Conservation (phyloP, 2,329 filamentous ascomycete species). For the Colletotrichum sp. region DNA sequence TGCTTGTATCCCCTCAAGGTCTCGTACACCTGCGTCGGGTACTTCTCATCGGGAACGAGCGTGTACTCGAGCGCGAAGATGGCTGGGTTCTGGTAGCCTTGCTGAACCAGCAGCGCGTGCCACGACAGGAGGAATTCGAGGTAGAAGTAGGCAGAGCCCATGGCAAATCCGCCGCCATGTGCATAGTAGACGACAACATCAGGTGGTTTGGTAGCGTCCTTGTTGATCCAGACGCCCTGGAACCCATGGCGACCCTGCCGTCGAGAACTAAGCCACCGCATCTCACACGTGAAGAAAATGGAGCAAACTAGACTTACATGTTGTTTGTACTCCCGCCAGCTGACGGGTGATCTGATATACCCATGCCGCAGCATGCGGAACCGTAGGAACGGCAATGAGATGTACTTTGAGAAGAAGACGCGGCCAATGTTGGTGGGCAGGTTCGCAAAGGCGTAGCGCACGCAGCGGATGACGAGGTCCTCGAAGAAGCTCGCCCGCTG, state of each 20-base stretch:
- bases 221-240: constrained; percentile 73
- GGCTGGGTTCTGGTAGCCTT: constrained; percentile 76
- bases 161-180: constrained; percentile 83
- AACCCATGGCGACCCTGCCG: constrained; percentile 31
- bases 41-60: constrained; percentile 75
- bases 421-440: constrained; percentile 72
- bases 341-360: constrained; percentile 63
- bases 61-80: constrained; percentile 84
- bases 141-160: constrained; percentile 86
- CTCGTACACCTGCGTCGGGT: constrained; percentile 76
- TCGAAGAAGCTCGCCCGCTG: constrained; percentile 75
- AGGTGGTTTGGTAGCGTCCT: constrained; percentile 63
- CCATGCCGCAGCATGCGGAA: constrained; percentile 81
- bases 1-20: constrained; percentile 74
- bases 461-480: constrained; percentile 77
- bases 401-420: constrained; percentile 78
- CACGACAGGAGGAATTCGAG: constrained; percentile 81
- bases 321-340: constrained; percentile 61
- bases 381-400: constrained; percentile 74
- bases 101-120: constrained; percentile 67
- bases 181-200: constrained; percentile 84
- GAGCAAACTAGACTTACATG: constrained; percentile 42
- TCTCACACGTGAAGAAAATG: background rate
- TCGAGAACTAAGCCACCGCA: background rate
- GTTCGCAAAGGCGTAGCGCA: constrained; percentile 77